Conservation (phyloP, 495 filamentous ascomycete genomes). For the Hyaloscypha bicolor region DNA sequence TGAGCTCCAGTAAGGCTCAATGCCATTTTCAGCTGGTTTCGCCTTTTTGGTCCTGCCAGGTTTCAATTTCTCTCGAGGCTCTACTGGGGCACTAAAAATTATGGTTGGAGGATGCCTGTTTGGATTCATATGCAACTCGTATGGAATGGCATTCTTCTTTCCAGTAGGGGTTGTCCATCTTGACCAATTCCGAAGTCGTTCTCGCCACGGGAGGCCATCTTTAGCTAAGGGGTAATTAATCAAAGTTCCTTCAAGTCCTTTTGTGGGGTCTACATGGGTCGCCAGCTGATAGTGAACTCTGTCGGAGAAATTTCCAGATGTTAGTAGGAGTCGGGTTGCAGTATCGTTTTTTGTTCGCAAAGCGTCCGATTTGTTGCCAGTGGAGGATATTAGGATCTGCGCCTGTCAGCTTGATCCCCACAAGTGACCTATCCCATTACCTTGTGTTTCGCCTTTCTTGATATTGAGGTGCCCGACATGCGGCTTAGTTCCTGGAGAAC, state of each 20-base stretch:
- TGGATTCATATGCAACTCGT: not conserved
- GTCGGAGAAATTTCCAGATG: slow-evolving; percentile 35
- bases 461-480: not conserved
- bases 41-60: slow-evolving; percentile 1
- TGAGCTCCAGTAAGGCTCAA: not conserved
- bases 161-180: slow-evolving; percentile 34
- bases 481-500: slow-evolving; percentile 4
- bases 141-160: not conserved
- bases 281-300: slow-evolving; percentile 10
- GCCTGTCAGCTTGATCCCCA: slow-evolving; percentile 1
- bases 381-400: slow-evolving; percentile 17
- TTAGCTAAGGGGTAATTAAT: slow-evolving; percentile 12
- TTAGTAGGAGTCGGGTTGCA: slow-evolving; percentile 46
- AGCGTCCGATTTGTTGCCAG: slow-evolving; percentile 5
- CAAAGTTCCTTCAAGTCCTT: not conserved
- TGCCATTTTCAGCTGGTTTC: not conserved
- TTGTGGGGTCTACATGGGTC: not conserved
- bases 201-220: slow-evolving; percentile 44
- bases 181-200: slow-evolving; percentile 44
- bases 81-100: not conserved
- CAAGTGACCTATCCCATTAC: not conserved
- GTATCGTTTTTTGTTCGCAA: slow-evolving; percentile 33
- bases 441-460: not conserved
- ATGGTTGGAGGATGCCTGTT: not conserved
- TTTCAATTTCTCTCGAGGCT: not conserved